Percentiles rank a stretch among this genome's conserved stretches.
phyloP scores from a whole-genome alignment of 371 early-diverging fungal genomes.

The Mucor indicus region DNA sequence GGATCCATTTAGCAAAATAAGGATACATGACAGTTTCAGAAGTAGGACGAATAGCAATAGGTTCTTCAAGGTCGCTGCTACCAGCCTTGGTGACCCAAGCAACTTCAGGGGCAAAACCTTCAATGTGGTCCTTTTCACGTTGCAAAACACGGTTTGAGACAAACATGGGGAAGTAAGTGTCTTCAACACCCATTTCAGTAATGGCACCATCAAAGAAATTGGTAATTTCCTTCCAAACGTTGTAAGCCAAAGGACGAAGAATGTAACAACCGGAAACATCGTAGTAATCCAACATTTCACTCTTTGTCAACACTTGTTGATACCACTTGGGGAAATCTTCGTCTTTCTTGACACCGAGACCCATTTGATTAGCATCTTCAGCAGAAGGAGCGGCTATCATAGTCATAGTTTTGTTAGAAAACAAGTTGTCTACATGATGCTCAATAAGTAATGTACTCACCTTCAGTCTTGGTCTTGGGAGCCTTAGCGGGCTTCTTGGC shows the following conservation, averaged over 20 bases:
- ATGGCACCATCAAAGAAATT: constrained; percentile 93
- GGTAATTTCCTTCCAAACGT: constrained; percentile 97
- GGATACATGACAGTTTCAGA: constrained; percentile 99
- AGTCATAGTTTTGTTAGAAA: too few relatives aligned
- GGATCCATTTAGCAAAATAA: constrained; percentile 98
- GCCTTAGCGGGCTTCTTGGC: constrained; percentile 32
- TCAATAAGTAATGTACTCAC: too few relatives aligned
- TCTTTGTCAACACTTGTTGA: constrained; percentile 88
- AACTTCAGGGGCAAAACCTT: constrained; percentile 99
- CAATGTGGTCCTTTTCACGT: constrained; percentile 99
- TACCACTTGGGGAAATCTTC: constrained; percentile 96
- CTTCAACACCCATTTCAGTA: constrained; percentile 93
- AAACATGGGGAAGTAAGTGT: constrained; percentile 99
- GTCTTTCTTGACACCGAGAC: constrained; percentile 91
- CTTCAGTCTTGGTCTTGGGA: constrained; percentile 37
- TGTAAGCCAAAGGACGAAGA: constrained; percentile 96
- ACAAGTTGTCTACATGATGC: too few relatives aligned
- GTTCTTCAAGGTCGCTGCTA: constrained; percentile 89
- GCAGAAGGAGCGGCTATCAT: constrained; percentile 28
- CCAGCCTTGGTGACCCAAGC: constrained; percentile 99
- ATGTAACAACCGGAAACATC: constrained; percentile 99
- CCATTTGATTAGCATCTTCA: constrained; percentile 73
- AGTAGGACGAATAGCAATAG: constrained; percentile 99
- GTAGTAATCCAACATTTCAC: constrained; percentile 99
- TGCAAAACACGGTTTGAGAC: constrained; percentile 91